A percentile compares a stretch with the other conserved stretches of the same genome.
These are phyloP conservation scores for Citrus medica DNA, from an alignment of 345 rosid genomes.

Conservation along the genomic window DNA sequence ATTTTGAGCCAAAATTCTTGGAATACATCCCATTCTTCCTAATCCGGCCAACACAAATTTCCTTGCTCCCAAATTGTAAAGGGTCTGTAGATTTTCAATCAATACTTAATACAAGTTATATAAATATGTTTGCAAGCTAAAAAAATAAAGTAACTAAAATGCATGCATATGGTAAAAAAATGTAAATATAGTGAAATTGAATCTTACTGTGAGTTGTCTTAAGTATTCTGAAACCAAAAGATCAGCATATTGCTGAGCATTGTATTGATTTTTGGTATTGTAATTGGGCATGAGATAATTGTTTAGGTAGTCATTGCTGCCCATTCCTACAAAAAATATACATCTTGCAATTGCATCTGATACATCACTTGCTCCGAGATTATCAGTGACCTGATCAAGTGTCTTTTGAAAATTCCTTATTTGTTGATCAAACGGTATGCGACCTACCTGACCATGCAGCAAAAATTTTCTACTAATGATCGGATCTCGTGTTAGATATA, in stretches of 20 bases:
- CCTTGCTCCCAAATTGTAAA: slow-evolving; percentile 84
- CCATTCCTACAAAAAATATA: slow-evolving; percentile 90
- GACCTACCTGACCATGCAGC: slow-evolving; percentile 57
- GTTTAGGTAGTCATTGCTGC: slow-evolving; percentile 95
- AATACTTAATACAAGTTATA: not conserved
- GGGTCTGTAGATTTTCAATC: slow-evolving; percentile 25
- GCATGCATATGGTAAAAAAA: no score
- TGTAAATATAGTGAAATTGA: not conserved
- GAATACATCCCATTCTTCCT: slow-evolving; percentile 95
- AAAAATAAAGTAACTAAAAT: no score
- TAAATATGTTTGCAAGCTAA: no score
- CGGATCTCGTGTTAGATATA: not conserved
- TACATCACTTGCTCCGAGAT: slow-evolving; percentile 54
- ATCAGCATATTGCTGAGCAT: slow-evolving; percentile 68
- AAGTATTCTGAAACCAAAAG: slow-evolving; percentile 66
- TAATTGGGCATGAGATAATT: slow-evolving; percentile 96
- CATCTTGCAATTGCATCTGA: slow-evolving; percentile 47
- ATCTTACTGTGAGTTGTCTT: slow-evolving; percentile 62
- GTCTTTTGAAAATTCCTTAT: slow-evolving; percentile 78
- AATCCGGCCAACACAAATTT: slow-evolving; percentile 78
- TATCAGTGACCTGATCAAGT: slow-evolving; percentile 57
- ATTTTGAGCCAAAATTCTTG: slow-evolving; percentile 86
- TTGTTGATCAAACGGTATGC: slow-evolving; percentile 81
- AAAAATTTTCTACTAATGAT: not conserved
- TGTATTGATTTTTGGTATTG: slow-evolving; percentile 60